Evolutionary conservation across 2,329 filamentous ascomycete species (phyloP), one percentile per base, ranked within the genome.

Genomic region (Pseudocercospora ulei): DNA sequence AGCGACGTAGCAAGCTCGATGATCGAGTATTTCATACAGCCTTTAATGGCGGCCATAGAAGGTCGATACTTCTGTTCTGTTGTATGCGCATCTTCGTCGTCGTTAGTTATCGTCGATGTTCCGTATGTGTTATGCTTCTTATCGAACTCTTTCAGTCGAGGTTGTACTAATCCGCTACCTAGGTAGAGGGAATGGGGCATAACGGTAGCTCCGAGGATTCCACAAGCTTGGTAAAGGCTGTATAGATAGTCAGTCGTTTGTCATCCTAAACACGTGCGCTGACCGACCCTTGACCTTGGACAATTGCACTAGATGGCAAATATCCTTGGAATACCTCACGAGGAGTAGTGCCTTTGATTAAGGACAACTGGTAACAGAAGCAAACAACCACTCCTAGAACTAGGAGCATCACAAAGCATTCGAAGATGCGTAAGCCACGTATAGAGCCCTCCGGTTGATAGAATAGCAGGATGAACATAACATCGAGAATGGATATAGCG

Each of bases 141-240:
- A 43, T 80, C 76, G 51, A 77, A 82, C 11, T 79, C 74, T 13
- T 67, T 66, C 2, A 83, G 70, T 2, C 79, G 73, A 4, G 75
- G 66, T 56, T 82, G 78, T 1, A 81, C 76, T 25, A 82, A 76
- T 5, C 78, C 78, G 3, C 75, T 79, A 13, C 79, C 79, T 3
- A 83, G 67, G 49, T 77, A 82, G 3, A 82, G 62, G 36, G 72
- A 76, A 51, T 80, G 77, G 3, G 77, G 77, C 77, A 81, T 80
- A 14, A 81, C 78, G 0, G 81, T 86, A 3, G 81, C 81, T 1
- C 81, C 81, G 0, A 86, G 66, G 41, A 86, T 86, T 35, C 81
- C 81, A 47, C 81, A 86, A 1, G 80, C 73, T 59, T 82, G 77
- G 55, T 81, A 82, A 0, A 78, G 54, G 31, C 67, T 55, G 25